Conservation (phyloP, 345 rosid species). For the Conringia planisiliqua region DNA sequence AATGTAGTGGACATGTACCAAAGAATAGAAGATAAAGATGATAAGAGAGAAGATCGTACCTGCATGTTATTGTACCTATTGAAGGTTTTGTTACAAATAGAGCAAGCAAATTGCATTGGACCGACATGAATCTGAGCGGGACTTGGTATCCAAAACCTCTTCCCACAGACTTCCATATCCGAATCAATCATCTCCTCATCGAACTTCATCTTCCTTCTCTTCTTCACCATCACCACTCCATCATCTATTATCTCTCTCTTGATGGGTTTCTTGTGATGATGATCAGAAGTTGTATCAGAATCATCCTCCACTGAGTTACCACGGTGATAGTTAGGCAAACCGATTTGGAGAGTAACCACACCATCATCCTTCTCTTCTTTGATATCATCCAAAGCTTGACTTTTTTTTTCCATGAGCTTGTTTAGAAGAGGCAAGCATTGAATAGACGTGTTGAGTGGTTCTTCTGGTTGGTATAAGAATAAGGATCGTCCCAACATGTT, state of each 20-base stretch:
- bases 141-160: constrained; percentile 83
- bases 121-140: constrained; percentile 95
- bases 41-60: constrained; percentile 39
- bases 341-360: constrained; percentile 34
- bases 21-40: constrained; percentile 7
- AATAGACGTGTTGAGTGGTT: constrained; percentile 18
- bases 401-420: constrained; percentile 32
- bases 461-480: constrained; percentile 21
- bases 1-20: neutral
- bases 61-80: constrained; percentile 99
- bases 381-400: neutral
- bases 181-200: constrained; percentile 7
- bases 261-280: constrained; percentile 13
- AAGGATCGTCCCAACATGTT: constrained; percentile 24
- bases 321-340: constrained; percentile 30
- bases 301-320: constrained; percentile 23
- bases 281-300: constrained; percentile 27
- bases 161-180: constrained; percentile 23
- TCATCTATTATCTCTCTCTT: constrained; percentile 29
- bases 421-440: constrained; percentile 36
- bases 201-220: constrained; percentile 22
- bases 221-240: constrained; percentile 21
- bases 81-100: constrained; percentile 96
- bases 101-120: constrained; percentile 95
- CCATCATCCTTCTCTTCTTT: constrained; percentile 24